Conservation (phyloP, 148 eudicot genomes). For the Rhododendron henanense region DNA sequence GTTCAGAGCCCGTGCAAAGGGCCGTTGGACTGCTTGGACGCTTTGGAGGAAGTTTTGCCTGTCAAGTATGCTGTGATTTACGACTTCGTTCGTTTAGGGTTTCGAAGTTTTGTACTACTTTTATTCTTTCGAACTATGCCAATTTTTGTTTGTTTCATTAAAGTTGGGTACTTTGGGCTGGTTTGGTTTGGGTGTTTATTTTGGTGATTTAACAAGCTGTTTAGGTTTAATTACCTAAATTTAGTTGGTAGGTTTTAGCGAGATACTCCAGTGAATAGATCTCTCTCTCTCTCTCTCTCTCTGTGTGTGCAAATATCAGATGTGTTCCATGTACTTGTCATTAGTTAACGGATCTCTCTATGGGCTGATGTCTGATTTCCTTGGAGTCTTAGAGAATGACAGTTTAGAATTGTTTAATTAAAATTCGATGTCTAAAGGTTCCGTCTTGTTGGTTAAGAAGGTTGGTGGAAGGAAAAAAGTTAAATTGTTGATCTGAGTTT, state of each 20-base stretch:
- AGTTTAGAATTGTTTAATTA: neutral
- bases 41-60: constrained; percentile 51
- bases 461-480: neutral
- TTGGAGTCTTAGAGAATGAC: neutral
- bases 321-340: neutral
- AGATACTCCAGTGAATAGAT: neutral
- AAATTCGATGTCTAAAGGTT: neutral
- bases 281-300: neutral
- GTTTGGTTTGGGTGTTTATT: neutral
- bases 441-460: neutral
- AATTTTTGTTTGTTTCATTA: neutral
- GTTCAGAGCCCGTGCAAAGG: constrained; percentile 51
- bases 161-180: neutral
- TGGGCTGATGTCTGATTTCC: neutral
- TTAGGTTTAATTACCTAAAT: neutral
- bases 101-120: neutral
- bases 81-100: neutral
- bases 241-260: neutral
- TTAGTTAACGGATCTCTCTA: neutral
- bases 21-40: constrained; percentile 36
- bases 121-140: neutral
- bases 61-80: constrained; percentile 31
- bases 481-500: neutral
- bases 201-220: neutral
- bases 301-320: neutral